phyloP scores from a whole-genome alignment of 768 basidiomycete species.

The Russula earlei region DNA sequence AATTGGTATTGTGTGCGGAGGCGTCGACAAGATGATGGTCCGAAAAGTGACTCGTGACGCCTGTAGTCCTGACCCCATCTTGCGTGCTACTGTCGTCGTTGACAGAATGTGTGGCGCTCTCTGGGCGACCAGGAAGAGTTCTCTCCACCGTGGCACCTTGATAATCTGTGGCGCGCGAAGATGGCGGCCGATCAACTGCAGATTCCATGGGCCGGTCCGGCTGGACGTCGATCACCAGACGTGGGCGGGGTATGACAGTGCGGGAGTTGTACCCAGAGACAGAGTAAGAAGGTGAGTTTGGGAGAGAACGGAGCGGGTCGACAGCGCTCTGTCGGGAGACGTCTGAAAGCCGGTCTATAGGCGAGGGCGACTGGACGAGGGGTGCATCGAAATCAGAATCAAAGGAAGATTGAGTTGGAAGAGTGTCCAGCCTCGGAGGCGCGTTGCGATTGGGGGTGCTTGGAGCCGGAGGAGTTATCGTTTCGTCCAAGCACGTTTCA shows the following conservation, averaged over 20 bases:
- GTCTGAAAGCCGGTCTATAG: background rate
- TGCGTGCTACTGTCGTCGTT: background rate
- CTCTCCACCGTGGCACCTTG: background rate
- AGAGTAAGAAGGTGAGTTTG: background rate
- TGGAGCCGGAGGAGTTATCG: background rate
- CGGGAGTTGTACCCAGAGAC: background rate
- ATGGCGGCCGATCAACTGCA: background rate
- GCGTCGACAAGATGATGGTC: background rate
- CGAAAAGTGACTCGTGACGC: background rate
- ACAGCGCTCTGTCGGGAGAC: constrained; percentile 4
- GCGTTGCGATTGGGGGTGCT: too few species aligned
- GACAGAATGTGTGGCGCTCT: background rate
- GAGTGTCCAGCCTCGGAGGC: background rate
- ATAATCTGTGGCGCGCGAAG: background rate
- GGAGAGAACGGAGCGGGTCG: background rate
- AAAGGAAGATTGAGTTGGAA: background rate
- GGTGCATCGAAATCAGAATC: background rate
- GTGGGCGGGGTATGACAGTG: background rate
- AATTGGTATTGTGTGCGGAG: background rate
- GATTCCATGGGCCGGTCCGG: background rate
- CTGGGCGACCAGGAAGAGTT: background rate
- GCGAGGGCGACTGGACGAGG: background rate
- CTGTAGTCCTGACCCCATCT: background rate
- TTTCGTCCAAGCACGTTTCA: background rate
- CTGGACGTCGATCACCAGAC: background rate